Conservation (phyloP, 352 stramenopile genomes). For the Globisporangium okanoganense region DNA sequence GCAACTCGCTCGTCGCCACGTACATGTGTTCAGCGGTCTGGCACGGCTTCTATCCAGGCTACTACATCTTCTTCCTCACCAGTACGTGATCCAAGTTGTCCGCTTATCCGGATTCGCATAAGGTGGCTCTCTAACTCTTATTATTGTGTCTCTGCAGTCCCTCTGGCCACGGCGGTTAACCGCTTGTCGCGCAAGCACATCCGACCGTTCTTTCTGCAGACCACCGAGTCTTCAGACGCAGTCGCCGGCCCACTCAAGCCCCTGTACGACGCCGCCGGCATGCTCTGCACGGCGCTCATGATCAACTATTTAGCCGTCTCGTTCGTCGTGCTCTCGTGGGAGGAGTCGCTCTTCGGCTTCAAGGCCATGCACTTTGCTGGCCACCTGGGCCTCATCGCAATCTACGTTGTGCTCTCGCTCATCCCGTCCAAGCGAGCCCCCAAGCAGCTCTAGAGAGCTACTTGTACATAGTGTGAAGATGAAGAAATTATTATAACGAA, state of each 20-base stretch:
- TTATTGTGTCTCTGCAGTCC: constrained; percentile 21
- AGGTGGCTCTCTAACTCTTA: too few species aligned
- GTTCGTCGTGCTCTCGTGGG: constrained; percentile 70
- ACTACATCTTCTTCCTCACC: constrained; percentile 95
- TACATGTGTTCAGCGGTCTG: constrained; percentile 96
- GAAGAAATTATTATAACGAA: background rate
- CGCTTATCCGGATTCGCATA: background rate
- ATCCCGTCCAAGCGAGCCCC: constrained; percentile 49
- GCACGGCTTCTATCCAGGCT: constrained; percentile 99
- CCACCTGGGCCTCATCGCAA: constrained; percentile 42
- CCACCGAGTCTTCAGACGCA: constrained; percentile 13
- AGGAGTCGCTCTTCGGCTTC: constrained; percentile 43
- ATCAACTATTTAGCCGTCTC: constrained; percentile 74
- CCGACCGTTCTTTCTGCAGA: constrained; percentile 48
- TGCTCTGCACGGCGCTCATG: constrained; percentile 50
- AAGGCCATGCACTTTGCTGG: constrained; percentile 54
- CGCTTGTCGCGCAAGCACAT: constrained; percentile 47
- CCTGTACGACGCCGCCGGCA: constrained; percentile 55
- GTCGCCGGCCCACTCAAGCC: constrained; percentile 27
- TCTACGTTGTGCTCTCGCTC: constrained; percentile 67
- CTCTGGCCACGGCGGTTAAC: constrained; percentile 66
- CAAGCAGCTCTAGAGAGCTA: constrained; percentile 33
- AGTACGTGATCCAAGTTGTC: constrained; percentile 18
- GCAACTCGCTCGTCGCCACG: constrained; percentile 90
- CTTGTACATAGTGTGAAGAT: too few species aligned